Evolutionary conservation across 1,284 basidiomycete species (phyloP).

Genomic region (Grifola frondosa): DNA sequence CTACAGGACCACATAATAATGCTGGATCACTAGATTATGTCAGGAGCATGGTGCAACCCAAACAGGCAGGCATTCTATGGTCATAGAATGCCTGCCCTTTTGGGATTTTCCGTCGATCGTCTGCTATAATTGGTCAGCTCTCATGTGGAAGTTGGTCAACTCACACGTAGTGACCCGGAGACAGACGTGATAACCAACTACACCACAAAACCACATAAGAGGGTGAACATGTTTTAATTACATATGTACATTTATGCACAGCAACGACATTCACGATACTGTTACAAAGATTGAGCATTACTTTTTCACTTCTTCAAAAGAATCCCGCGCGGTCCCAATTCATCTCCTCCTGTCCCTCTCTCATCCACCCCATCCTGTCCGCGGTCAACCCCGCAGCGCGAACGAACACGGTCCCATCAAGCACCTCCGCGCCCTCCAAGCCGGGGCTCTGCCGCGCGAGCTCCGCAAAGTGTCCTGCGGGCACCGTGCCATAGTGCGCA

Average conservation of each 20-base stretch:
- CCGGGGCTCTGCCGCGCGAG: no score
- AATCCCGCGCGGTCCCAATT: constrained; percentile 19
- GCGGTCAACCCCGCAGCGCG: constrained; percentile 51
- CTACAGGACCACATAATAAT: constrained; percentile 4
- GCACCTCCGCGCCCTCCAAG: constrained; percentile 43
- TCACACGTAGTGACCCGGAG: no score
- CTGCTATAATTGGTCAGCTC: no score
- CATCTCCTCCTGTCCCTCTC: constrained; percentile 38
- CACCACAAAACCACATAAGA: not conserved
- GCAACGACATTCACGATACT: no score
- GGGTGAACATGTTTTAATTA: not conserved
- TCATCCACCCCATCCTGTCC: constrained; percentile 49
- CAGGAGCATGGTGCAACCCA: not conserved
- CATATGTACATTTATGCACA: not conserved
- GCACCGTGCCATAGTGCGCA: constrained; percentile 43
- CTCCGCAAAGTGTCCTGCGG: constrained; percentile 32
- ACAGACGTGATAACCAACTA: not conserved
- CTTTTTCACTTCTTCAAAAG: no score
- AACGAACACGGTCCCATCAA: constrained; percentile 63
- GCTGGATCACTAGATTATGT: not conserved
- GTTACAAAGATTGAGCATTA: no score
- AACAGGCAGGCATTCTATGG: not conserved
- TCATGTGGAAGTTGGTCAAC: no score
- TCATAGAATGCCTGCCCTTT: no score
- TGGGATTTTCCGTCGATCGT: no score